Conservation (phyloP, 2,329 filamentous ascomycete genomes). For the Penicillium oxalicum region DNA sequence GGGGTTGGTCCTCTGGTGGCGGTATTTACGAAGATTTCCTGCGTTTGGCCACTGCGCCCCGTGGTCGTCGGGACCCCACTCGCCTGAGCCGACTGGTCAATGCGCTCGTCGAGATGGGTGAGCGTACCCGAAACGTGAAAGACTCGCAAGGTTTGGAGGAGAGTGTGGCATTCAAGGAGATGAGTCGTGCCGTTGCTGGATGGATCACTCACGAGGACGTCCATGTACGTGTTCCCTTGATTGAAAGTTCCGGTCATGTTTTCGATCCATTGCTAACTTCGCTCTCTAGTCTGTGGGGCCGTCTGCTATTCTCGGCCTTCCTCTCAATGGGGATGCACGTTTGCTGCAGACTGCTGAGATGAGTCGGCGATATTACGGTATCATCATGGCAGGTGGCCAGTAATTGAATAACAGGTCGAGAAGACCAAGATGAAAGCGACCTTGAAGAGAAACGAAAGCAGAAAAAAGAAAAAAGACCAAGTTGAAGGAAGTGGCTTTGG, state of each 20-base stretch:
- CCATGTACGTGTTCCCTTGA: slow-evolving; percentile 44
- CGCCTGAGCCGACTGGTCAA: slow-evolving; percentile 43
- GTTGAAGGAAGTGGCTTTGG: too few relatives aligned
- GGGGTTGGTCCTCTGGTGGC: slow-evolving; percentile 72
- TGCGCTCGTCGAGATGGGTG: slow-evolving; percentile 41
- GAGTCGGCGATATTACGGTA: slow-evolving; percentile 62
- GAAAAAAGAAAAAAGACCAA: background rate
- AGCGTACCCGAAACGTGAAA: slow-evolving; percentile 43
- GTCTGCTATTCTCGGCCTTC: slow-evolving; percentile 37
- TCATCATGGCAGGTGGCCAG: slow-evolving; percentile 51
- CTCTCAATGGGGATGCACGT: slow-evolving; percentile 65
- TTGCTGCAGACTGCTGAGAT: slow-evolving; percentile 65
- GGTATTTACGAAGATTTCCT: slow-evolving; percentile 68
- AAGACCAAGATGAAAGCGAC: too few relatives aligned
- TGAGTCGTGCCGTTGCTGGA: slow-evolving; percentile 66
- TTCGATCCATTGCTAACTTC: background rate
- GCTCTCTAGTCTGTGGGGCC: slow-evolving; percentile 28
- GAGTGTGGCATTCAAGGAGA: slow-evolving; percentile 72
- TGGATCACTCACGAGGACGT: slow-evolving; percentile 57
- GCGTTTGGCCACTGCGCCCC: slow-evolving; percentile 41
- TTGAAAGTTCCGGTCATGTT: background rate
- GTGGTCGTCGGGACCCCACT: slow-evolving; percentile 36
- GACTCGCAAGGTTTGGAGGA: slow-evolving; percentile 52
- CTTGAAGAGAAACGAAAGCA: too few relatives aligned
- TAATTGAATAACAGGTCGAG: slow-evolving; percentile 13